Percentiles rank a stretch among this genome's conserved stretches.
Evolutionary conservation across 1,139 yeast genomes (phyloP).

Genomic region (Groenewaldozyma sp.): DNA sequence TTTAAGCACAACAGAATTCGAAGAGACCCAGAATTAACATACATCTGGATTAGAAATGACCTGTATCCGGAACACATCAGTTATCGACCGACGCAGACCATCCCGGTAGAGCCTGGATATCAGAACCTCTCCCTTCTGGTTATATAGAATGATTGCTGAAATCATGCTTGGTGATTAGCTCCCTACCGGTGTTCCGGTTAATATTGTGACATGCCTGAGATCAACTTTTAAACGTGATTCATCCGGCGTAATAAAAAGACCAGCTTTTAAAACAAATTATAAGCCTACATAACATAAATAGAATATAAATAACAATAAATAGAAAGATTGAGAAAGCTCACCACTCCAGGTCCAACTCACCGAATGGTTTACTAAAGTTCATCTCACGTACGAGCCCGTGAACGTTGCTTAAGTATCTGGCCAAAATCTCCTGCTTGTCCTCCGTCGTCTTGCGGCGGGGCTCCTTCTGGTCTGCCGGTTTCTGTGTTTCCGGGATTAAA

Average conservation of each 20-base stretch:
- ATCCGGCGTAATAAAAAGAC: too few species aligned
- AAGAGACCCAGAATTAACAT: too few species aligned
- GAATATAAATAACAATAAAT: too few species aligned
- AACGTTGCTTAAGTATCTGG: slow-evolving; percentile 38
- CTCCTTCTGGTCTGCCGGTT: slow-evolving; percentile 1
- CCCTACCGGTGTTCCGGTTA: too few species aligned
- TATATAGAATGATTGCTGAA: slow-evolving; percentile 68
- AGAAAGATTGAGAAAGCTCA: too few species aligned
- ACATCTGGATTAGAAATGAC: slow-evolving; percentile 58
- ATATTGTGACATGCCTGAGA: too few species aligned
- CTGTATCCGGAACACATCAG: slow-evolving; percentile 89
- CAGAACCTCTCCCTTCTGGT: slow-evolving; percentile 76
- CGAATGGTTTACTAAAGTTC: slow-evolving; percentile 40
- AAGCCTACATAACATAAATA: too few species aligned
- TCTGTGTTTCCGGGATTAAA: slow-evolving; percentile 51
- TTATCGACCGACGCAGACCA: slow-evolving; percentile 58
- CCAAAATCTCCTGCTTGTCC: slow-evolving; percentile 46
- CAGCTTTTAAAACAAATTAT: too few species aligned
- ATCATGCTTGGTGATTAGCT: too few species aligned
- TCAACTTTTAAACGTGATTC: too few species aligned
- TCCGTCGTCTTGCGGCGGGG: slow-evolving; percentile 34
- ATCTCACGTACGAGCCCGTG: slow-evolving; percentile 40
- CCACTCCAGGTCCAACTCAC: slow-evolving; percentile 40
- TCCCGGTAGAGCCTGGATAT: slow-evolving; percentile 66
- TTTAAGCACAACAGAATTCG: slow-evolving; percentile 3